Evolutionary conservation across 2,329 filamentous ascomycete genomes (phyloP), one percentile per base, ranked within the genome.

Genomic region (Chaetomium strumarium): DNA sequence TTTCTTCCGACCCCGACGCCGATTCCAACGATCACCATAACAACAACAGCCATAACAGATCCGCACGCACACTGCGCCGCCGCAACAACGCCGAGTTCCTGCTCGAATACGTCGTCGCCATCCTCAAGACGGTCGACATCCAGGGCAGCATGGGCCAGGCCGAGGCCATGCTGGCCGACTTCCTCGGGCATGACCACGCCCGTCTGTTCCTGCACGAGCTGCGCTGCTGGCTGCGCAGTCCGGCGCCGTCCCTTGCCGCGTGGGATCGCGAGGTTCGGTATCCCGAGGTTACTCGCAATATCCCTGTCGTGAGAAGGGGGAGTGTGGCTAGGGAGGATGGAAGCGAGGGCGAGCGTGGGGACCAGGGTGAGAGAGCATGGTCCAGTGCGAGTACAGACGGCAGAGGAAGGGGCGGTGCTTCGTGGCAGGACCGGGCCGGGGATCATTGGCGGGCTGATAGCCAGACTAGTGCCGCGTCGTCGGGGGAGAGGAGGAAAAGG

Each of bases 231-330:
- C 69, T 97, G 60, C 77, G 89, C 52, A 96, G 90, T 67, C 90
- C 91, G 0, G 92, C 82, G 63, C 75, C 68, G 2, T 82, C 78
- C 9, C 68, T 95, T 9, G 76, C 81, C 47, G 85, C 85, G 43
- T 97, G 90, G 90, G 92, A 96, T 70, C 73, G 78, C 16, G 74
- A 83, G 58, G 88, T 91, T 13, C 88, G 92, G 67, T 95, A 96
- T 41, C 56, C 58, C 8, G 58, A 58, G 7, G 10, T 8, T 17
- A 19, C 49, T 33, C 47, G 34, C 14, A 16, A 16, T 6, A 30
- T 8, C 34, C 6, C 13, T 8, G 16, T 4, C 3, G 34, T 37
- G 7, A 37, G 33, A 34, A 34, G 42, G 16, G 20, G 31, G 41
- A 39, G 16, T 13, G 8, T 8, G n/a, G n/a, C 14, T 16, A 16